Evolutionary conservation across 495 filamentous ascomycete genomes (phyloP).

Genomic region (Amphirosellinia nigrospora): DNA sequence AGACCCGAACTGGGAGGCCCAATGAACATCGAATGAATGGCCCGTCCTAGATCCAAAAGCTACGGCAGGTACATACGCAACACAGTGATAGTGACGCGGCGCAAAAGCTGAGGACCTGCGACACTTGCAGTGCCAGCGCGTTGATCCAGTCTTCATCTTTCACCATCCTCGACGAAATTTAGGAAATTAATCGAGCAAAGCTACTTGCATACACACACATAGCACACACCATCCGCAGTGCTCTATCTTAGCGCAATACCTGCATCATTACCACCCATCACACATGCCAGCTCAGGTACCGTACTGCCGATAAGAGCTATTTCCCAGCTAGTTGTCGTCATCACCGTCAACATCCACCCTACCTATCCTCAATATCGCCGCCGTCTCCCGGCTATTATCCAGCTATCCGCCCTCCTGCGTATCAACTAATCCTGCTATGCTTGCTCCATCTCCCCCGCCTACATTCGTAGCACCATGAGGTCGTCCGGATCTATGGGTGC

Average conservation of each 20-base stretch:
- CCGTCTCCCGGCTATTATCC: neutral
- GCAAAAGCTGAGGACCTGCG: slow-evolving; percentile 1
- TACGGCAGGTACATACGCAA: neutral
- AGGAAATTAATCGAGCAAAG: neutral
- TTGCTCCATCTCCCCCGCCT: slow-evolving; percentile 24
- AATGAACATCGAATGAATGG: neutral
- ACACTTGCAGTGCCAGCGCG: slow-evolving; percentile 1
- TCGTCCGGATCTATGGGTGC: slow-evolving; percentile 50
- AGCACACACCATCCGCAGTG: neutral
- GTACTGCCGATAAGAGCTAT: slow-evolving; percentile 13
- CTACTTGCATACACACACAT: too few species aligned
- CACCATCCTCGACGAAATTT: neutral
- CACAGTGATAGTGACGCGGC: slow-evolving; percentile 16
- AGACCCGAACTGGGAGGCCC: neutral
- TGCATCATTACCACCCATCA: neutral
- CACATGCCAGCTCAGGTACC: slow-evolving; percentile 4
- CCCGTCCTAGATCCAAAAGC: too few species aligned
- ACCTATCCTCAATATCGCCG: neutral
- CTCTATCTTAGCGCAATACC: neutral
- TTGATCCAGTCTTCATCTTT: neutral
- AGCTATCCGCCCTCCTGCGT: neutral
- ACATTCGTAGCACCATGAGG: slow-evolving; percentile 49
- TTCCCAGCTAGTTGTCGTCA: neutral
- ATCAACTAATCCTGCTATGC: slow-evolving; percentile 36
- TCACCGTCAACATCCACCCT: neutral